These are phyloP conservation scores for Butyriboletus loyo DNA, from an alignment of 768 basidiomycete genomes.

Conservation along the genomic window DNA sequence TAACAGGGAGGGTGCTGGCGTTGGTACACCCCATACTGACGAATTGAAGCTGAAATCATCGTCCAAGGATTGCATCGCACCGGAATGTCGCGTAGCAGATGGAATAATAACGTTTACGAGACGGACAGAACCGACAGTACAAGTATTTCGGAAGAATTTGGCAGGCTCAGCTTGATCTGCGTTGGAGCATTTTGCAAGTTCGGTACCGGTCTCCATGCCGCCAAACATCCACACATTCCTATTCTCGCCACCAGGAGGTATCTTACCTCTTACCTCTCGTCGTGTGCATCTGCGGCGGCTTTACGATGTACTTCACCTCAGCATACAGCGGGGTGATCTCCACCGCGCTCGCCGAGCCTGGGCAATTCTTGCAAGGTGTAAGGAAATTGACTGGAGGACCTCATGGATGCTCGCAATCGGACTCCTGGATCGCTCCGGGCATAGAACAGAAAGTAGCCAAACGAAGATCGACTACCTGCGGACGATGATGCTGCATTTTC, in stretches of 20 bases:
- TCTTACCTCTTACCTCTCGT: constrained; percentile 50
- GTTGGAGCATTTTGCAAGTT: neutral
- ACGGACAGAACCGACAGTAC: neutral
- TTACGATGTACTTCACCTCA: constrained; percentile 70
- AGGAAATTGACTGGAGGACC: constrained; percentile 70
- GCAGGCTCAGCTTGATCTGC: neutral
- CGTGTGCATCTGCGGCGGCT: constrained; percentile 73
- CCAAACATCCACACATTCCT: constrained; percentile 46
- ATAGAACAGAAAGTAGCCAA: constrained; percentile 28
- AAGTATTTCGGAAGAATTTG: neutral
- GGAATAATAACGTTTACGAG: constrained; percentile 2
- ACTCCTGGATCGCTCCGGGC: constrained; percentile 42
- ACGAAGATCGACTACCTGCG: constrained; percentile 59
- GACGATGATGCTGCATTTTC: constrained; percentile 66
- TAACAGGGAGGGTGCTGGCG: constrained; percentile 32
- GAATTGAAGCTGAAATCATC: constrained; percentile 72
- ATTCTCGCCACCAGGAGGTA: constrained; percentile 56
- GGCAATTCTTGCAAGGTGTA: constrained; percentile 72
- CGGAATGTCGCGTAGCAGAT: too few species aligned
- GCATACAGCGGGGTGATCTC: constrained; percentile 64
- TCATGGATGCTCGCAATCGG: constrained; percentile 70
- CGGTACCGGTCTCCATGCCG: constrained; percentile 11
- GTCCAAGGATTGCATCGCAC: constrained; percentile 46
- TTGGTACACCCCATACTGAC: constrained; percentile 66
- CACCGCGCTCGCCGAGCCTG: constrained; percentile 65